phyloP scores from a whole-genome alignment of 306 rosid genomes.

The Cicer cuneatum region DNA sequence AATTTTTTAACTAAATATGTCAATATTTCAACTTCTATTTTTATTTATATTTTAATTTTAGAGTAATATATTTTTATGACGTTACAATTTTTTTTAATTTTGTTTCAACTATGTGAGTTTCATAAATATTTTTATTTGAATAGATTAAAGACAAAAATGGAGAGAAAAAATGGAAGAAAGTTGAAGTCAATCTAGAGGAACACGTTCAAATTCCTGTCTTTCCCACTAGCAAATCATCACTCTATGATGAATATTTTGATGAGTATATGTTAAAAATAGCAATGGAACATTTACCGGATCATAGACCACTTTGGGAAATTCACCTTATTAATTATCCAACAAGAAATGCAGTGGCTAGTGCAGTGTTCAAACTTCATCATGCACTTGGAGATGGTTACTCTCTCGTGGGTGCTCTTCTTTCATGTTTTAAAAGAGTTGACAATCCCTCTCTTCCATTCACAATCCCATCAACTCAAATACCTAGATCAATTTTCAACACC shows the following conservation, averaged over 20 bases:
- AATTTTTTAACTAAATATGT: no score
- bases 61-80: no score
- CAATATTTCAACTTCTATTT: no score
- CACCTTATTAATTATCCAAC: conserved; percentile 61
- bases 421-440: conserved; percentile 55
- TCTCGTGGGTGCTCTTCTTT: conserved; percentile 61
- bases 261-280: conserved; percentile 52
- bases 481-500: background rate
- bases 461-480: conserved; percentile 44
- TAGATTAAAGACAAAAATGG: conserved; percentile 46
- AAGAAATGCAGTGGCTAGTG: conserved; percentile 40
- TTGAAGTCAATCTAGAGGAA: conserved; percentile 52
- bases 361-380: conserved; percentile 60
- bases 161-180: conserved; percentile 58
- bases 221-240: conserved; percentile 32
- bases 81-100: no score
- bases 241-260: conserved; percentile 50
- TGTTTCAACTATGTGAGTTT: no score
- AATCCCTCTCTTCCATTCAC: conserved; percentile 60
- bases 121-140: background rate
- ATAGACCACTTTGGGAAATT: conserved; percentile 61
- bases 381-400: conserved; percentile 71
- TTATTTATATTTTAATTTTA: no score
- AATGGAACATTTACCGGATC: conserved; percentile 39
- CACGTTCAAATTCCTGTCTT: conserved; percentile 47